Percentiles rank a stretch among this genome's conserved stretches.
These are phyloP conservation scores for Calocybe indica DNA, from an alignment of 768 basidiomycete genomes.

Conservation along the genomic window DNA sequence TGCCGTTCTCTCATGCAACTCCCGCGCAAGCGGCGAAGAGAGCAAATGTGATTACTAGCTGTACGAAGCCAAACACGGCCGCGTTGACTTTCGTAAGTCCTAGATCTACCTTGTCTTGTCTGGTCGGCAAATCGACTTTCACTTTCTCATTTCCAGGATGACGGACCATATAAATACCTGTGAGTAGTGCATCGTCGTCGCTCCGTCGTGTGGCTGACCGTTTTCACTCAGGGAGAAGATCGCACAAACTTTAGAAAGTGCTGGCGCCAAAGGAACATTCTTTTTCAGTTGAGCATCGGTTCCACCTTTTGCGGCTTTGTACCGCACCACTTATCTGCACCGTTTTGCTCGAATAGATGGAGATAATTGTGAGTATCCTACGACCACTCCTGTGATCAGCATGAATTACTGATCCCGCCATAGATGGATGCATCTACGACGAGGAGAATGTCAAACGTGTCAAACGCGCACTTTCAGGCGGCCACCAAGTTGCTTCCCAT, in stretches of 20 bases:
- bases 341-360: conserved; percentile 20
- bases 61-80: conserved; percentile 15
- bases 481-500: conserved; percentile 39
- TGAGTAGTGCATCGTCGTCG: not conserved
- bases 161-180: conserved; percentile 16
- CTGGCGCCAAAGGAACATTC: conserved; percentile 33
- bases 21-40: conserved; percentile 8
- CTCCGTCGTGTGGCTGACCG: not conserved
- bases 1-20: conserved; percentile 8
- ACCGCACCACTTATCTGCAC: not conserved
- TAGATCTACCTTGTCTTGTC: not conserved
- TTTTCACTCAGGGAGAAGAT: conserved; percentile 22
- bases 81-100: conserved; percentile 18
- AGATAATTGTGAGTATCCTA: conserved; percentile 27
- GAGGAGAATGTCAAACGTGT: conserved; percentile 24
- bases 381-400: not conserved
- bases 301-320: conserved; percentile 6
- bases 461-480: conserved; percentile 28
- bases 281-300: conserved; percentile 27
- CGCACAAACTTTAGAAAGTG: conserved; percentile 24
- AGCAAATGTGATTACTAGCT: conserved; percentile 15
- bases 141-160: conserved; percentile 7
- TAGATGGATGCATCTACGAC: conserved; percentile 36
- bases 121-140: not conserved
- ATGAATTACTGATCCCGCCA: not conserved